These are phyloP conservation scores for Saccharomyces hybrid DNA, from an alignment of 1,139 yeast species.

Conservation along the genomic window DNA sequence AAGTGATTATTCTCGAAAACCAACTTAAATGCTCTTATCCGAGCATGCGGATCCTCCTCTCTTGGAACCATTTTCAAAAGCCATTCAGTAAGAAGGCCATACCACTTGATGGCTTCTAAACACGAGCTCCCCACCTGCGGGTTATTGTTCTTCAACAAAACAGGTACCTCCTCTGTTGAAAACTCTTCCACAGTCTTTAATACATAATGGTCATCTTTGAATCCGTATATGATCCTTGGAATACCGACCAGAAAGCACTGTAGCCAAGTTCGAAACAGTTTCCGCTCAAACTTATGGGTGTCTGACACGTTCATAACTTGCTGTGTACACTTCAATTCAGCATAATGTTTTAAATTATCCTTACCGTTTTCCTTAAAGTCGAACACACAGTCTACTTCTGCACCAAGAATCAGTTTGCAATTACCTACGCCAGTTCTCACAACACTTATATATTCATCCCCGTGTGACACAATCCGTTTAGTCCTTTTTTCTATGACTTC, in stretches of 20 bases:
- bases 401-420: constrained; percentile 63
- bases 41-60: constrained; percentile 31
- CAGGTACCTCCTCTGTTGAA: constrained; percentile 71
- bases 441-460: constrained; percentile 69
- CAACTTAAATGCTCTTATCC: constrained; percentile 39
- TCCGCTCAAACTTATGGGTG: constrained; percentile 51
- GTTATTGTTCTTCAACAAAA: constrained; percentile 37
- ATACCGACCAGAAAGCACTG: constrained; percentile 86
- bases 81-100: constrained; percentile 82
- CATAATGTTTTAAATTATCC: constrained; percentile 61
- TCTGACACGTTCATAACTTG: constrained; percentile 38
- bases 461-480: constrained; percentile 54
- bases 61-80: constrained; percentile 47
- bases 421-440: constrained; percentile 80
- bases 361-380: constrained; percentile 58
- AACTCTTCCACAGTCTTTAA: constrained; percentile 65
- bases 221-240: constrained; percentile 72
- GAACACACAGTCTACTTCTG: constrained; percentile 86
- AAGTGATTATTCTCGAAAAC: constrained; percentile 37
- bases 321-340: constrained; percentile 72
- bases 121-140: constrained; percentile 52
- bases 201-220: constrained; percentile 62
- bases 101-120: constrained; percentile 72
- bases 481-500: constrained; percentile 56
- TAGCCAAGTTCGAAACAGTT: constrained; percentile 78